phyloP scores from a whole-genome alignment of 1,139 yeast species.

The Hyphopichia fennica region DNA sequence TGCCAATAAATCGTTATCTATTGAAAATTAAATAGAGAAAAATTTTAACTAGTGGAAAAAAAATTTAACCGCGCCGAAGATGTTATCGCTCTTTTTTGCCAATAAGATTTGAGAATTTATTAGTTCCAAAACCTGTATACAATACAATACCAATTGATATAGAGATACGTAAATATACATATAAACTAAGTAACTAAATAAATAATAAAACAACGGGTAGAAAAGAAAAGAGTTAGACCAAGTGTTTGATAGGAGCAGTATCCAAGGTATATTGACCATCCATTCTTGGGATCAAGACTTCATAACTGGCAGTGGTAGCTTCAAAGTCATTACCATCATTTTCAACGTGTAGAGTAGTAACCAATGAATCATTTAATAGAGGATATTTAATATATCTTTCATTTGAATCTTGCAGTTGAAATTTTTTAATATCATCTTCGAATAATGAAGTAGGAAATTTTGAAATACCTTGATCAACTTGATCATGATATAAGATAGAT shows the following conservation, averaged over 20 bases:
- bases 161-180: background rate
- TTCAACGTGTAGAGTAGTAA: constrained; percentile 75
- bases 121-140: no score
- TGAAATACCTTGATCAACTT: constrained; percentile 15
- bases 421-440: constrained; percentile 9
- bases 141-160: no score
- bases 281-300: constrained; percentile 67
- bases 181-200: background rate
- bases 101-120: no score
- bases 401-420: constrained; percentile 11
- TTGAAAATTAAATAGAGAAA: no score
- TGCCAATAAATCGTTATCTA: no score
- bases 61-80: no score
- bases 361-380: constrained; percentile 55
- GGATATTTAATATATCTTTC: constrained; percentile 46
- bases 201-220: background rate
- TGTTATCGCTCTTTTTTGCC: no score
- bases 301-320: constrained; percentile 66
- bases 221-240: constrained; percentile 6
- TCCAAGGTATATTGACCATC: constrained; percentile 33
- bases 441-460: constrained; percentile 24
- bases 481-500: constrained; percentile 22
- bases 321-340: constrained; percentile 49
- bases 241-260: constrained; percentile 36
- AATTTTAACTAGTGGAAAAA: no score